Evolutionary conservation across 306 rosid genomes (phyloP), one percentile per base, ranked within the genome.

Genomic region (Acmispon strigosus): DNA sequence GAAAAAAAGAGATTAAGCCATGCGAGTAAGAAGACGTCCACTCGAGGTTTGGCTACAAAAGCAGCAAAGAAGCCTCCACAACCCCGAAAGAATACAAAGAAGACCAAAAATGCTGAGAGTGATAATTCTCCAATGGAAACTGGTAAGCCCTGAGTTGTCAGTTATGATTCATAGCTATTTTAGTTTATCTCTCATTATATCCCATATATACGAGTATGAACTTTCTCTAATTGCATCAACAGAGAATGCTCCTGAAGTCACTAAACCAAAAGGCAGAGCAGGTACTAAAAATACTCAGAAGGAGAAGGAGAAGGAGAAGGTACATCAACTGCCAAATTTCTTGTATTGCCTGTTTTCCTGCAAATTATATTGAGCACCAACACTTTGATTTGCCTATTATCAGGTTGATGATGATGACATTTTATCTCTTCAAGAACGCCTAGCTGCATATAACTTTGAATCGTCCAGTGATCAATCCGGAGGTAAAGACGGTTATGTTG

Each of bases 391-490:
- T 78, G 16, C 48, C 8, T 47, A 5, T 69, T 54, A 49, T 60
- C 88, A 87, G 92, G 86, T 80, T 2, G 85, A 75, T 2, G 95
- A 83, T 1, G 85, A 73, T 1, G 90, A 91, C 34, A 77, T 94
- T 52, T 81, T 73, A 5, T 96, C 86, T 9, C 93, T 94, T 78
- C 92, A 91, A 82, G 92, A 94, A 47, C 92, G 99, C 20, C 92
- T 94, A 37, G 99, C 99, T 60, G 95, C 97, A 19, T 94, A 94
- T 59, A 94, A 87, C 75, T 81, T 94, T 0, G 92, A 78, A 1
- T 75, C 97, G 48, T 87, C 99, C 32, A 80, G 92, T 18, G 96
- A 86, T 13, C 66, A 58, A 15, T 73, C 92, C 0, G 81, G 84
- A 53, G 97, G 98, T 90, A 72, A 48, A 6, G 5, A 32, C 2